These are phyloP conservation scores for Globisporangium rhizosaccharum DNA, from an alignment of 352 stramenopile genomes.

Conservation along the genomic window DNA sequence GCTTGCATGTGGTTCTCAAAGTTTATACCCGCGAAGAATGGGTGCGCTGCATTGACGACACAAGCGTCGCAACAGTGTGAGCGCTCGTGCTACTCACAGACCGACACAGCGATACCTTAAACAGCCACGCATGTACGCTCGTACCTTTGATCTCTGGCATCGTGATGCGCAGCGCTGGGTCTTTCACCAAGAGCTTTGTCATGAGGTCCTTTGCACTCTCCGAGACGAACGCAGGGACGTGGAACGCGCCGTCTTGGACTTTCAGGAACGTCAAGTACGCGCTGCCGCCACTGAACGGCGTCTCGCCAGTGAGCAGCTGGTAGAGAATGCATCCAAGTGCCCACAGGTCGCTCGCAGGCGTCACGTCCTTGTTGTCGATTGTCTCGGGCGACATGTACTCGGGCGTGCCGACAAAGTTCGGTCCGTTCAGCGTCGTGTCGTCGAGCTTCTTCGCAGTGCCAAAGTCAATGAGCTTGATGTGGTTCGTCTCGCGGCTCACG, in stretches of 20 bases:
- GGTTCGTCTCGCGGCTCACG: slow-evolving; percentile 47
- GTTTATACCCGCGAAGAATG: slow-evolving; percentile 66
- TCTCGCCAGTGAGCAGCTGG: slow-evolving; percentile 75
- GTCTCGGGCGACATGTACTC: slow-evolving; percentile 88
- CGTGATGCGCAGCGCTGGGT: slow-evolving; percentile 30
- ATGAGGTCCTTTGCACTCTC: slow-evolving; percentile 61
- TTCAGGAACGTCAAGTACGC: slow-evolving; percentile 79
- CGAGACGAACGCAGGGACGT: slow-evolving; percentile 61
- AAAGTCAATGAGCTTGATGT: slow-evolving; percentile 81
- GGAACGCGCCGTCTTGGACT: slow-evolving; percentile 52
- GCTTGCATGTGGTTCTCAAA: slow-evolving; percentile 57
- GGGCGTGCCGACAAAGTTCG: slow-evolving; percentile 85
- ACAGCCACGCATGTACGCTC: not conserved
- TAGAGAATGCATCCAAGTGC: slow-evolving; percentile 74
- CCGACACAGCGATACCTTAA: too few species aligned
- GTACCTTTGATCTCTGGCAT: slow-evolving; percentile 65
- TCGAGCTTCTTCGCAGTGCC: slow-evolving; percentile 74
- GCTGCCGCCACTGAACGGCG: slow-evolving; percentile 70
- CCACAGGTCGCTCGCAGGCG: slow-evolving; percentile 62
- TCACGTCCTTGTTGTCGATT: slow-evolving; percentile 75
- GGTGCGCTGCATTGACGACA: slow-evolving; percentile 38
- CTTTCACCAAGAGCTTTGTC: slow-evolving; percentile 37
- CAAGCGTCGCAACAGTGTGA: not conserved
- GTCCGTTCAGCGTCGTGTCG: slow-evolving; percentile 57
- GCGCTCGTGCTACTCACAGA: not conserved